These are phyloP conservation scores for Colletotrichum paranaense DNA, from an alignment of 2,329 filamentous ascomycete genomes.

Conservation along the genomic window DNA sequence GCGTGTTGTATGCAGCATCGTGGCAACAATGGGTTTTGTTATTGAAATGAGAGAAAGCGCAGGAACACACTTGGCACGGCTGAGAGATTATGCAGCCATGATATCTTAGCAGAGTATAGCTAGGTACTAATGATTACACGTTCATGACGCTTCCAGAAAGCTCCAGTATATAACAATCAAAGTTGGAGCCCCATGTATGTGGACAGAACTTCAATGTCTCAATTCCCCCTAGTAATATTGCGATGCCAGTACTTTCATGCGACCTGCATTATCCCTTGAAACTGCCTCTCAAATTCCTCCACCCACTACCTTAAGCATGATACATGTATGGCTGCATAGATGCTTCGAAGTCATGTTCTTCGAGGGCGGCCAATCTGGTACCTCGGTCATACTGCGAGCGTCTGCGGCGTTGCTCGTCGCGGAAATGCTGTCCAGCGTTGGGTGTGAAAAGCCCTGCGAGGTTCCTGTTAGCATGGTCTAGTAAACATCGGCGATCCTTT, in stretches of 20 bases:
- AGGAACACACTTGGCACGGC: not conserved
- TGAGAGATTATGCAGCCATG: conserved; percentile 6
- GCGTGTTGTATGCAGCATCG: not conserved
- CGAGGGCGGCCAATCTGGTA: conserved; percentile 76
- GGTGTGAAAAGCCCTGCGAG: conserved; percentile 80
- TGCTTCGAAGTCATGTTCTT: conserved; percentile 68
- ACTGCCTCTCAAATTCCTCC: conserved; percentile 25
- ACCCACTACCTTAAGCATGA: conserved; percentile 34
- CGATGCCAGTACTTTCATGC: not conserved
- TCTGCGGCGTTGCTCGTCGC: conserved; percentile 80
- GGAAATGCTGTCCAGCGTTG: conserved; percentile 77
- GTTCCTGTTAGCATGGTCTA: not conserved
- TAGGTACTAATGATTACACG: conserved; percentile 32
- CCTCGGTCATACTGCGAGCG: conserved; percentile 86
- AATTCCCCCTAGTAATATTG: not conserved
- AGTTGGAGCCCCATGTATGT: conserved; percentile 13
- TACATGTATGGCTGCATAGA: conserved; percentile 49
- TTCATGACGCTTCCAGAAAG: conserved; percentile 27
- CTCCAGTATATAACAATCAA: conserved; percentile 33
- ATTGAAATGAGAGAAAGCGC: not conserved
- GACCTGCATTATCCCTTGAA: not conserved
- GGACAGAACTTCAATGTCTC: conserved; percentile 10
- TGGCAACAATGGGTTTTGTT: not conserved
- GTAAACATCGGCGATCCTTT: conserved; percentile 44
- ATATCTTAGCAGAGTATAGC: conserved; percentile 28